Evolutionary conservation across 1,284 basidiomycete species (phyloP), one percentile per base, ranked within the genome.

Genomic region (Puccinia triticina): DNA sequence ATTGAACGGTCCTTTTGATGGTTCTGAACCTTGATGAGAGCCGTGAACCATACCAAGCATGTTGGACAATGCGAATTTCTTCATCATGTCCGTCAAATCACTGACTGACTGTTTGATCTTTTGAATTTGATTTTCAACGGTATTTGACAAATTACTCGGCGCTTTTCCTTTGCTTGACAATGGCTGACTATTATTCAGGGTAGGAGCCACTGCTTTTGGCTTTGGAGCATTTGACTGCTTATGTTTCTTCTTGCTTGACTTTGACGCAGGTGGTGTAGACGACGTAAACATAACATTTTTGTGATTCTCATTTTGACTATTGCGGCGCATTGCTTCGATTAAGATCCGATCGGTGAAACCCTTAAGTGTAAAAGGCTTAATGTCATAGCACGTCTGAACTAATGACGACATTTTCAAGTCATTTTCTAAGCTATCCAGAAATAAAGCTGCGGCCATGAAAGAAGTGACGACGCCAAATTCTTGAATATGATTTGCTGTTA

Each of bases 301-400:
- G n/a, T 40, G 64, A n/a, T 43, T 23, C 5, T 67, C 64, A 23
- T 21, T 18, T n/a, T 37, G 64, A 18, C 43, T 67, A 3, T 5
- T 43, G 40, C 23, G 5, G 21, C 40, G 32, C 3, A 67, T n/a
- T 40, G 64, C 64, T 67, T 67, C 64, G 1, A 43, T n/a, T 10
- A 1, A 1, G 12, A 73, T 26, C 14, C 71, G 29, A 53, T 73
- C 46, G 11, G 71, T 73, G 0, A 73, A 4, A 32, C 1, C 53
- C 21, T 73, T 73, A 4, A 73, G 26, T 23, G 50, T 53, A 53
- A 73, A 73, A 8, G 71, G 71, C 5, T n/a, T 4, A 37, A 73
- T 73, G 18, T 73, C 71, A 53, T 73, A 73, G 11, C 46, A 55
- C 43, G 71, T 3, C 23, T 53, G 71, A n/a, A 50, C 29, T 4